A percentile compares a stretch with the other conserved stretches of the same genome.
These are phyloP conservation scores for Eutypella sp. DNA, from an alignment of 2,329 filamentous ascomycete genomes.

Conservation along the genomic window DNA sequence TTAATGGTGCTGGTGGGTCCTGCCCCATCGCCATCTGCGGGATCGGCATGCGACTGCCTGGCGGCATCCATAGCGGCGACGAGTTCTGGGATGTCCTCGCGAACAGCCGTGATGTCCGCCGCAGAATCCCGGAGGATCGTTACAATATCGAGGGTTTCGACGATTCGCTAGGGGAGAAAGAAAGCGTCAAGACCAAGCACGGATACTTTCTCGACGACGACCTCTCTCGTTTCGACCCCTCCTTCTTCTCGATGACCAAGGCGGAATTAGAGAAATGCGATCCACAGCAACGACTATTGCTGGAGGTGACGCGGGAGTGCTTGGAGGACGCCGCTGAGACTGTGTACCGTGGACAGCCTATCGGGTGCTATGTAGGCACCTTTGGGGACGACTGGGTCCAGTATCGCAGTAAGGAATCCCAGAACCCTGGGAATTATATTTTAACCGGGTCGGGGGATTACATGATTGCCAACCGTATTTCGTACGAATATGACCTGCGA, in stretches of 20 bases:
- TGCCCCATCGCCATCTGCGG: constrained; percentile 20
- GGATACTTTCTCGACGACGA: constrained; percentile 7
- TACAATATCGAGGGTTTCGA: constrained; percentile 19
- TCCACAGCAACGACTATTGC: constrained; percentile 23
- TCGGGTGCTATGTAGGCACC: constrained; percentile 28
- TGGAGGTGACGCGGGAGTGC: constrained; percentile 24
- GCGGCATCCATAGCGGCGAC: constrained; percentile 13
- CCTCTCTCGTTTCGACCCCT: constrained; percentile 13
- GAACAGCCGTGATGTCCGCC: constrained; percentile 15
- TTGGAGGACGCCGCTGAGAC: constrained; percentile 25
- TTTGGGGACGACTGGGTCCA: constrained; percentile 28
- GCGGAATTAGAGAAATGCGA: constrained; percentile 21
- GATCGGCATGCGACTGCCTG: constrained; percentile 21
- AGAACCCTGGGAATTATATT: constrained; percentile 16
- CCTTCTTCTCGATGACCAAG: constrained; percentile 17
- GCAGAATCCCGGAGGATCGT: constrained; percentile 13
- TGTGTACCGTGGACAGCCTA: constrained; percentile 22
- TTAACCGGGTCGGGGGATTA: constrained; percentile 21
- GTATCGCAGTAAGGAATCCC: constrained; percentile 15
- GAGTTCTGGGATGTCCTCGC: constrained; percentile 25
- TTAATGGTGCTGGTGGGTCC: not conserved
- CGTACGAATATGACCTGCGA: constrained; percentile 18
- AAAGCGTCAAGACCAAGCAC: constrained; percentile 3
- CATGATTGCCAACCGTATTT: constrained; percentile 25
- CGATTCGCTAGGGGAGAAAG: constrained; percentile 9